Evolutionary conservation across 345 rosid species (phyloP).

Genomic region (Conringia planisiliqua): DNA sequence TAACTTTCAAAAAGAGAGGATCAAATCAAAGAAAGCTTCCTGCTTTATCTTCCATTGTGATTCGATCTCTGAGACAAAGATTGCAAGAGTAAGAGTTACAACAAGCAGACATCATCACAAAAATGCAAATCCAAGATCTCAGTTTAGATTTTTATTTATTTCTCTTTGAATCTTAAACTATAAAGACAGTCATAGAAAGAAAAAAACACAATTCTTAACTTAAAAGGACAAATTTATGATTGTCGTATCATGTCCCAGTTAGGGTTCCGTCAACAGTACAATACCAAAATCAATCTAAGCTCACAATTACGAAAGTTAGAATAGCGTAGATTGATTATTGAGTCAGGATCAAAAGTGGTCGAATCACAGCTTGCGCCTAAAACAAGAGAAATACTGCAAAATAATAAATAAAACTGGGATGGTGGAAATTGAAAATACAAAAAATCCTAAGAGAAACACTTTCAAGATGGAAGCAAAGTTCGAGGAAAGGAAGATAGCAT

Average conservation of each 20-base stretch:
- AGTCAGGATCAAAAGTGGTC: neutral
- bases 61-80: conserved; percentile 8
- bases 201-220: neutral
- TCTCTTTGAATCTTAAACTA: neutral
- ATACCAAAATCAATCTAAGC: conserved; percentile 1
- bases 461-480: neutral
- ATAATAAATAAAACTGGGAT: neutral
- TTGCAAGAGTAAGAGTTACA: neutral
- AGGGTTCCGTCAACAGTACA: conserved; percentile 6
- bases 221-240: neutral
- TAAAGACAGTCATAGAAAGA: neutral
- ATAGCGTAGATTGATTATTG: neutral
- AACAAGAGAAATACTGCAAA: neutral
- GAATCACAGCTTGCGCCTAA: neutral
- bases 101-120: neutral
- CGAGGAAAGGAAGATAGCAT: neutral
- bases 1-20: neutral
- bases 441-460: conserved; percentile 2
- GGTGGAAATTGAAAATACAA: neutral
- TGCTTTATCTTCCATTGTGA: neutral
- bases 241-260: neutral
- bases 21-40: neutral
- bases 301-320: neutral
- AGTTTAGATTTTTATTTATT: neutral
- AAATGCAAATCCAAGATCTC: neutral